Base-by-base conservation (phyloP, 2,329 filamentous ascomycete species). In the Chaetomiaceae sp. region DNA sequence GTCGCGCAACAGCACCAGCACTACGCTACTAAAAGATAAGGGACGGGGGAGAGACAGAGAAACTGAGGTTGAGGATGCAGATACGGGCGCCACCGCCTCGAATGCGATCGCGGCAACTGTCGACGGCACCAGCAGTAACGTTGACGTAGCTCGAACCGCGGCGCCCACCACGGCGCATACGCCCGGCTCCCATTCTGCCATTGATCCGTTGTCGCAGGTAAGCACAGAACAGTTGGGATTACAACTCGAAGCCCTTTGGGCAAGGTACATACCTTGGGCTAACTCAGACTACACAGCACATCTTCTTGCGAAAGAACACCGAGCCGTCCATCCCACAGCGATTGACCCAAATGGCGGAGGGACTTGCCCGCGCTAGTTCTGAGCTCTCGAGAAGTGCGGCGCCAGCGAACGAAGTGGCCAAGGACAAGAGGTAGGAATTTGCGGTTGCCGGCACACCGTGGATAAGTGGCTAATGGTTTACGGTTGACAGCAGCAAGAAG, bases 241-340 rank as follows among this genome's bases (percentile, higher is more conserved):
- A n/a, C n/a, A n/a, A n/a, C n/a, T n/a, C n/a, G n/a, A n/a, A n/a
- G n/a, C n/a, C n/a, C n/a, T n/a, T n/a, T n/a, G n/a, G n/a, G 5
- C 25, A 9, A 27, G 25, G 5, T 9, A 5, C 25, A 27, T 27
- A 5, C 25, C 25, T 7, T 10, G 6, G 4, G 20, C 51, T 60
- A 16, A 59, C 32, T 21, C 10, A 8, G 14, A 16, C n/a, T 33
- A 30, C 33, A 8, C 54, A 82, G 79, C 80, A 84, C 62, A 85
- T 85, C 41, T 73, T 87, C 48, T 77, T 84, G 64, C 80, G 86
- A 61, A 87, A 84, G 49, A 86, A 82, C 63, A 85, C 84, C 37
- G 76, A 81, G 51, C 75, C 75, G 48, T 76, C 80, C 8, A 78
- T 82, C 48, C 74, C 80, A 9, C 74, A 80, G 48, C 77, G 78